Percentiles rank a stretch among this genome's conserved stretches.
Conservation (phyloP, 495 filamentous ascomycete genomes). For the Annulohypoxylon bovei region DNA sequence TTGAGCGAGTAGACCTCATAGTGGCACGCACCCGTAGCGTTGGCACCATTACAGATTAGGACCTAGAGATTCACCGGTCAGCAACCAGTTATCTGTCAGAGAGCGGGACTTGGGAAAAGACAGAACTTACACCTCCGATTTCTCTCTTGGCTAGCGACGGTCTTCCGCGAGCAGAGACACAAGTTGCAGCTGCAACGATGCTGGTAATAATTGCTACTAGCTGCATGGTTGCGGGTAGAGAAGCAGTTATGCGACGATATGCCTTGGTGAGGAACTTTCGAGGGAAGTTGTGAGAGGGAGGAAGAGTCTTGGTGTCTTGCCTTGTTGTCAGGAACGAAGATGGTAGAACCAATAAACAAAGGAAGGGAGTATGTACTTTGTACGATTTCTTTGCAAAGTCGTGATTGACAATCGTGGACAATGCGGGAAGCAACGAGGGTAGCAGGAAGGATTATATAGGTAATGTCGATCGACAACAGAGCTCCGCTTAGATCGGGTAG, state of each 20-base stretch:
- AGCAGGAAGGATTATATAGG: conserved; percentile 25
- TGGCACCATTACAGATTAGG: conserved; percentile 54
- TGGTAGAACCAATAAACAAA: conserved; percentile 10
- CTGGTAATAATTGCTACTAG: conserved; percentile 29
- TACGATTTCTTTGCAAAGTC: conserved; percentile 12
- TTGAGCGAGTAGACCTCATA: conserved; percentile 50
- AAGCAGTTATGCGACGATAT: not conserved
- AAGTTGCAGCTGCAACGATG: conserved; percentile 29
- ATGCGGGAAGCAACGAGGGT: conserved; percentile 7
- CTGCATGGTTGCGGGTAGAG: conserved; percentile 31
- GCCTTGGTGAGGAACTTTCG: conserved; percentile 1
- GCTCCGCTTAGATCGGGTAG: conserved; percentile 15
- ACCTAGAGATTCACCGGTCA: conserved; percentile 37
- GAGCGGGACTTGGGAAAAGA: not conserved
- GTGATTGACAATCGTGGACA: conserved; percentile 19
- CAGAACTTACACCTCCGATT: conserved; percentile 47
- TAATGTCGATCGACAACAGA: conserved; percentile 32
- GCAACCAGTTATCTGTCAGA: conserved; percentile 9
- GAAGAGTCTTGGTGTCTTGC: not conserved
- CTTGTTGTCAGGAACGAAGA: conserved; percentile 5
- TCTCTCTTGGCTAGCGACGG: conserved; percentile 40
- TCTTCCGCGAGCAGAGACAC: conserved; percentile 26
- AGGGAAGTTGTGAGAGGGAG: conserved; percentile 1
- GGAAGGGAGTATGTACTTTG: not conserved
- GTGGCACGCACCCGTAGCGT: conserved; percentile 52